These are phyloP conservation scores for Graphiopsis chlorocephala DNA, from an alignment of 2,329 filamentous ascomycete species.

Conservation along the genomic window DNA sequence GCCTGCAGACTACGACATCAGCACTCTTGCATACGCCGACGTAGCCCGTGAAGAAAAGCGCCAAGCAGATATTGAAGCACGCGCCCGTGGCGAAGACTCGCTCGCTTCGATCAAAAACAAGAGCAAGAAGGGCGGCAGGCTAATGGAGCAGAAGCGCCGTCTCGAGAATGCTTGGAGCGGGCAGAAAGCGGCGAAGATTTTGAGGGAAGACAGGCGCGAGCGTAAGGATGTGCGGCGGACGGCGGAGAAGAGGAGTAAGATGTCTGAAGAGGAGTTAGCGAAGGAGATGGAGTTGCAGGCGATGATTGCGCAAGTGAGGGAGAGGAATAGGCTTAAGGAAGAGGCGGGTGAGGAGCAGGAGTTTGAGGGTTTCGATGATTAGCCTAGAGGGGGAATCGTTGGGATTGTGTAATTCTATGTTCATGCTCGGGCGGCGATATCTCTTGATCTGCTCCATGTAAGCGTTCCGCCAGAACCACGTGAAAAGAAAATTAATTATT, in stretches of 20 bases:
- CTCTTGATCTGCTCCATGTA: not conserved
- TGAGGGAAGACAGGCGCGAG: constrained; percentile 16
- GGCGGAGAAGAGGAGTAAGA: constrained; percentile 18
- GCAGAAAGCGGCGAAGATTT: constrained; percentile 20
- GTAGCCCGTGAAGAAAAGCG: constrained; percentile 44
- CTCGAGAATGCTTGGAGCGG: constrained; percentile 38
- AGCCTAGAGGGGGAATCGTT: not conserved
- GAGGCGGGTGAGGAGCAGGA: constrained; percentile 13
- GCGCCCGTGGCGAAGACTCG: constrained; percentile 26
- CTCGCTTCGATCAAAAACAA: constrained; percentile 3
- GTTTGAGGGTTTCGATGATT: constrained; percentile 15
- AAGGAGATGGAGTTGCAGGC: constrained; percentile 20
- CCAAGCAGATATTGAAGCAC: constrained; percentile 34
- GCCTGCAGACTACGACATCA: constrained; percentile 34
- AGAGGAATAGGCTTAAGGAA: constrained; percentile 16
- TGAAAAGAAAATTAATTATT: too few species aligned
- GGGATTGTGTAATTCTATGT: not conserved
- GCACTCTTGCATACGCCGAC: constrained; percentile 44
- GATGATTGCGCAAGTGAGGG: constrained; percentile 15
- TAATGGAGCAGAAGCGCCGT: constrained; percentile 28
- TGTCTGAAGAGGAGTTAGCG: constrained; percentile 22
- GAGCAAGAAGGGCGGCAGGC: constrained; percentile 31
- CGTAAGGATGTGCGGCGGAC: constrained; percentile 17
- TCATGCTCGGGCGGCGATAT: not conserved
- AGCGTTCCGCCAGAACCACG: too few species aligned